Base-by-base conservation (phyloP, 2,329 filamentous ascomycete species). In the Phaeophleospora eucalypticola region DNA sequence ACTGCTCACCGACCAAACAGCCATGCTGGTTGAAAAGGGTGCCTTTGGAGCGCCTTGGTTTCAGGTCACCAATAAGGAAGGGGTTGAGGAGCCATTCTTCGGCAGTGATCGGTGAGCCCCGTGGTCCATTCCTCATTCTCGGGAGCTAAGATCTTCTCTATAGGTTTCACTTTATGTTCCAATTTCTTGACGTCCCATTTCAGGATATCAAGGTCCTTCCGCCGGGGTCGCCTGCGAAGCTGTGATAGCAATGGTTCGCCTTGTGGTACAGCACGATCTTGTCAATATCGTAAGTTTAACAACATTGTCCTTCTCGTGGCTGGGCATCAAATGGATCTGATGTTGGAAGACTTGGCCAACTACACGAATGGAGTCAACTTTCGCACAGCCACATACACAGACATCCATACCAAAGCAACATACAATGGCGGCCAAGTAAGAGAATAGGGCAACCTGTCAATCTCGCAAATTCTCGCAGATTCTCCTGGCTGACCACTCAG, bases 41-140 rank as follows among this genome's bases (percentile, higher is more conserved):
- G 87, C 86, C 0, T 91, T 87, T 65, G 87, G 87, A 0, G 80
- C 81, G 41, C 87, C 87, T 1, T 91, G 87, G 86, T 73, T 87
- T 50, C 83, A 81, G 77, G 86, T 82, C 2, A 75, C 72, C 15
- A 80, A 84, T 57, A 64, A 61, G 1, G 65, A 76, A 51, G 83
- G 83, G 0, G 65, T 74, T 46, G 74, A 74, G 40, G 82, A 86
- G 68, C 79, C 83, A 0, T 88, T 89, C 63, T 90, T 90, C 66
- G 86, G 86, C 2, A 89, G 84, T 67, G 86, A 90, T 68, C 45
- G 57, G 49, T 46, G 17, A 46, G 50, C 10, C 15, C 9, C 19
- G 10, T 32, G 21, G n/a, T 17, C 29, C n/a, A 4, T 20, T 24
- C 18, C 20, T 15, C 3, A 36, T 9, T 14, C n/a, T 44, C 32